These are phyloP conservation scores for Wickerhamiella sorbophila DNA, from an alignment of 805 yeast species.

Conservation along the genomic window DNA sequence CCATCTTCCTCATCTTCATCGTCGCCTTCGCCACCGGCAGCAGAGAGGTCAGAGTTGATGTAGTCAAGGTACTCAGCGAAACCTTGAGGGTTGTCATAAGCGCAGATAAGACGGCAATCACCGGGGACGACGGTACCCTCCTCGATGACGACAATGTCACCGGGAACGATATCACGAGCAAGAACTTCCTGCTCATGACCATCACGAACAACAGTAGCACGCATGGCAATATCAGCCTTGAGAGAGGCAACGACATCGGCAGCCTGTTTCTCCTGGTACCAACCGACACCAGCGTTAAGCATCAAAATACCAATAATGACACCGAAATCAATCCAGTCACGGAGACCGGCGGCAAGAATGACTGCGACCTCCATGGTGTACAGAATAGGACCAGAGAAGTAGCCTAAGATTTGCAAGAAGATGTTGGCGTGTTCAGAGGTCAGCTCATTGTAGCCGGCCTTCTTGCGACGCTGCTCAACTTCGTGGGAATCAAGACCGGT, in stretches of 20 bases:
- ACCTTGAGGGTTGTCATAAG: constrained; percentile 27
- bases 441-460: constrained; percentile 79
- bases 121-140: constrained; percentile 90
- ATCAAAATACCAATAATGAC: constrained; percentile 78
- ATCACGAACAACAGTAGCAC: constrained; percentile 75
- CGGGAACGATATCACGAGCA: constrained; percentile 83
- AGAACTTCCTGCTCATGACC: constrained; percentile 64
- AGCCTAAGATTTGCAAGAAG: constrained; percentile 64
- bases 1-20: constrained; percentile 21
- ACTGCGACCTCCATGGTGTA: constrained; percentile 97
- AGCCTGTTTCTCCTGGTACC: constrained; percentile 94
- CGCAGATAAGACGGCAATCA: constrained; percentile 59
- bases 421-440: constrained; percentile 73
- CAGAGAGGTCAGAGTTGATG: constrained; percentile 25
- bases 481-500: constrained; percentile 65
- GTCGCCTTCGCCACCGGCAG: constrained; percentile 17
- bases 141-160: constrained; percentile 84
- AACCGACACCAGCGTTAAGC: constrained; percentile 89
- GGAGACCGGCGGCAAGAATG: constrained; percentile 84
- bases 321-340: constrained; percentile 98
- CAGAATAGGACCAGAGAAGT: constrained; percentile 88
- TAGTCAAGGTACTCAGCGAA: constrained; percentile 27
- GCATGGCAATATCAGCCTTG: constrained; percentile 86
- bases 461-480: constrained; percentile 72
- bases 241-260: constrained; percentile 94